Base-by-base conservation (phyloP, 2,329 filamentous ascomycete species). In the Ophiostoma himal-ulmi region DNA sequence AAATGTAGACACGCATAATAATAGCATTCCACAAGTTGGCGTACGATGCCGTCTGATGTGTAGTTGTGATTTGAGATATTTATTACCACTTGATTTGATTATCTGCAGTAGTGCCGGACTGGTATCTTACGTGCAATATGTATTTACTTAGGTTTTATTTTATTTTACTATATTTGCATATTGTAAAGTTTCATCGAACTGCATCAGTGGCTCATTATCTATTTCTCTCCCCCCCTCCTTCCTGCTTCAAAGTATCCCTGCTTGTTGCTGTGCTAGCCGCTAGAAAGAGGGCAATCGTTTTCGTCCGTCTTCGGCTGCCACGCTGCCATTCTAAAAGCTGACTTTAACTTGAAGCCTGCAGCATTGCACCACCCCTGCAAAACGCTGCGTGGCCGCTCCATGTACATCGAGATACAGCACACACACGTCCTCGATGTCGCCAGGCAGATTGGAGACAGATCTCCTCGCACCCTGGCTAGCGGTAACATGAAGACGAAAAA, bases 401-500 rank as follows among this genome's bases (percentile, higher is more conserved):
- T 48, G 6, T 64, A 37, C 60, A 30, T 64, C 57, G 60, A 10
- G 17, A 57, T 44, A 44, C 52, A 57, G 52, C 11, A 48, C 52
- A 17, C 60, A 62, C 30, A 36, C 26, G 57, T 34, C 22, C 11
- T 14, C 30, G 30, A 30, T 30, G 3, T 30, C 30, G 30, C 30
- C 26, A 30, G 30, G 30, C 60, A 64, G 34, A 37, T 64, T 64
- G 60, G 60, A 64, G 60, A 36, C 60, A 64, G 60, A 64, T 64
- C 60, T 64, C 34, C 60, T 34, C 60, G 37, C 34, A 64, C 60
- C 60, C 60, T 37, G 34, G 60, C 34, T 37, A 64, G 60, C 14
- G 60, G 60, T 64, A 37, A 36, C 30, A n/a, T 20, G 30, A 64
- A 64, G 30, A 64, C 34, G 60, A 64, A 64, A 64, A 64, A 64